Percentiles rank a stretch among this genome's conserved stretches.
These are phyloP conservation scores for Odontarrhena argentea DNA, from an alignment of 345 rosid genomes.

Conservation along the genomic window DNA sequence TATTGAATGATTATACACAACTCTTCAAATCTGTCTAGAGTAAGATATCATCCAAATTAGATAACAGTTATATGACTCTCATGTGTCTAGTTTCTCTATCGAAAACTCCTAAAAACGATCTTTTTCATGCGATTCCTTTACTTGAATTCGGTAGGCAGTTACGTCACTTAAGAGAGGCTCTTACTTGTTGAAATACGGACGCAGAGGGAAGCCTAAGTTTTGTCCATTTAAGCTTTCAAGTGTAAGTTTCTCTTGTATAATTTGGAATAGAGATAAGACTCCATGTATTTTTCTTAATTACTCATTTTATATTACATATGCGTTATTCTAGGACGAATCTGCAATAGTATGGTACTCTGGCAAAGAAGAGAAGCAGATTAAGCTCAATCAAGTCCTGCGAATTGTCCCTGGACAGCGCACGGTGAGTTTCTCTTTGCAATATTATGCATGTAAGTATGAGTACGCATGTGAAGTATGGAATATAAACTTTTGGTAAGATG, in stretches of 20 bases:
- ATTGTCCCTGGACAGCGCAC: constrained; percentile 96
- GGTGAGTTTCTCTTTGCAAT: constrained; percentile 57
- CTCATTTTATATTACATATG: constrained; percentile 10
- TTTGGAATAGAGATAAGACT: constrained; percentile 3
- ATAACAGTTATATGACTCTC: not conserved
- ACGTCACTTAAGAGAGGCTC: constrained; percentile 88
- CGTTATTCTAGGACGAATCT: constrained; percentile 71
- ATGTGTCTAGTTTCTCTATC: not conserved
- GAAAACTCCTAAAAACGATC: not conserved
- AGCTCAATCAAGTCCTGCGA: constrained; percentile 63
- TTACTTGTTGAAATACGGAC: constrained; percentile 77
- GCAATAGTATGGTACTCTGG: constrained; percentile 92
- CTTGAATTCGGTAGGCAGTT: constrained; percentile 53
- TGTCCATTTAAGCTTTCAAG: constrained; percentile 81
- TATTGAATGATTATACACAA: not conserved
- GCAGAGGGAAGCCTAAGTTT: constrained; percentile 88
- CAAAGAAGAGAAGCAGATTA: constrained; percentile 73
- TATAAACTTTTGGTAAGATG: constrained; percentile 1
- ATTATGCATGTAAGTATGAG: constrained; percentile 2
- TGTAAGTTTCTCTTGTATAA: constrained; percentile 47
- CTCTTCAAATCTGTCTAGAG: not conserved
- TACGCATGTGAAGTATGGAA: not conserved
- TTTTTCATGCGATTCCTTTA: not conserved
- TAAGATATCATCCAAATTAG: not conserved
- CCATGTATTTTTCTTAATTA: constrained; percentile 1